A percentile compares a stretch with the other conserved stretches of the same genome.
phyloP scores from a whole-genome alignment of 2,329 filamentous ascomycete genomes.

The Pestalotiopsis sp. region DNA sequence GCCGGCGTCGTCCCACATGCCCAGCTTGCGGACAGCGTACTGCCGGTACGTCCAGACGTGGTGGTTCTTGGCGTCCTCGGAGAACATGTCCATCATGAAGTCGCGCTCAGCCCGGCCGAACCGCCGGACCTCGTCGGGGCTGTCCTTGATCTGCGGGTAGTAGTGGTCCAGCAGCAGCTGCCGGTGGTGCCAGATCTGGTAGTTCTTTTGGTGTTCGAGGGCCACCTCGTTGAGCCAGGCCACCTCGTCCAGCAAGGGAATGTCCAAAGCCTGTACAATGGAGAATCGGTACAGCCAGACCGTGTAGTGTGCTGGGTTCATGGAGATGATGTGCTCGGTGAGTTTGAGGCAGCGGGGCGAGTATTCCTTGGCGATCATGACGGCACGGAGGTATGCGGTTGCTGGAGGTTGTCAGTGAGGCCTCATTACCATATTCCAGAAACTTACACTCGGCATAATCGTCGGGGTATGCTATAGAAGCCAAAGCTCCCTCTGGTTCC shows the following conservation, averaged over 20 bases:
- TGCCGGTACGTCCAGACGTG: conserved; percentile 98
- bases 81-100: conserved; percentile 82
- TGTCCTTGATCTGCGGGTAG: conserved; percentile 62
- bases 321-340: conserved; percentile 85
- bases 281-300: conserved; percentile 96
- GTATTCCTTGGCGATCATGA: conserved; percentile 88
- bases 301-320: conserved; percentile 98
- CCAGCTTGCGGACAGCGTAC: conserved; percentile 65
- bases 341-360: conserved; percentile 77
- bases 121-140: conserved; percentile 54
- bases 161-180: conserved; percentile 66
- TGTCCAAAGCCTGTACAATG: conserved; percentile 68
- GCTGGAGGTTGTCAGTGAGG: conserved; percentile 46
- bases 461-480: conserved; percentile 88
- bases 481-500: conserved; percentile 82
- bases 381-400: conserved; percentile 88
- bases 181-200: conserved; percentile 91
- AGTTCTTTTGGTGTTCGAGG: conserved; percentile 89
- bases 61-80: conserved; percentile 92
- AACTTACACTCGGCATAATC: conserved; percentile 78
- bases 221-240: conserved; percentile 85
- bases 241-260: conserved; percentile 72
- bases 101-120: conserved; percentile 68
- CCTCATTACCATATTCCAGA: neutral
- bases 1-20: conserved; percentile 50